Evolutionary conservation across 345 rosid species (phyloP), one percentile per base, ranked within the genome.

Genomic region (Eutrema japonicum): DNA sequence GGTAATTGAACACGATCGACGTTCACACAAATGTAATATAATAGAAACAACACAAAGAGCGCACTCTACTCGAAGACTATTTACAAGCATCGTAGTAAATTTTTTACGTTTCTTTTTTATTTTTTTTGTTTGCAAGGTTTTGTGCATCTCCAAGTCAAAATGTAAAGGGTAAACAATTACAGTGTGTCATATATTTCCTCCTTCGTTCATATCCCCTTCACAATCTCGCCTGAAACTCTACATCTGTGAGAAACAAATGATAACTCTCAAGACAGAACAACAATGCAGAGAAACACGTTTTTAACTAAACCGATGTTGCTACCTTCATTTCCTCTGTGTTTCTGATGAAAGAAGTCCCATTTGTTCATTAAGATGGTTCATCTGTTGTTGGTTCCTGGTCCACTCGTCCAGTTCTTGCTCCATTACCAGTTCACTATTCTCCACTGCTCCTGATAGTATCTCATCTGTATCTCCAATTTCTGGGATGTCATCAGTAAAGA

Each of bases 341-440:
- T 83, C 81, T 3, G 98, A 81, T 32, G 89, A 38, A 55, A 90
- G 93, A 67, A 85, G 89, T 46, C 81, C 89, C 91, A 88, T 90
- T 81, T 90, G 93, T 67, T 83, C 85, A 38, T 91, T 79, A 12
- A 90, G 85, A 80, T 83, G 66, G 50, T 86, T 81, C 89, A 88
- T 66, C 73, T 81, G 85, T 73, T 79, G 83, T 64, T 76, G 50
- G 49, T 79, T 82, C 46, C 79, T 72, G 3, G 38, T 55, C 89
- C 89, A 78, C 52, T 73, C 80, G 50, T 77, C 80, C 30, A 40
- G 65, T 46, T 73, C 83, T 48, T 78, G 75, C 75, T 72, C 82
- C 79, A 60, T 48, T 7, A 75, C 66, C 71, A 72, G 11, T 60
- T 72, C 68, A 46, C 60, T 71, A 57, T 70, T 71, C 68, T 83